Evolutionary conservation across 2,329 filamentous ascomycete species (phyloP).

Genomic region (Curvularia lunata): DNA sequence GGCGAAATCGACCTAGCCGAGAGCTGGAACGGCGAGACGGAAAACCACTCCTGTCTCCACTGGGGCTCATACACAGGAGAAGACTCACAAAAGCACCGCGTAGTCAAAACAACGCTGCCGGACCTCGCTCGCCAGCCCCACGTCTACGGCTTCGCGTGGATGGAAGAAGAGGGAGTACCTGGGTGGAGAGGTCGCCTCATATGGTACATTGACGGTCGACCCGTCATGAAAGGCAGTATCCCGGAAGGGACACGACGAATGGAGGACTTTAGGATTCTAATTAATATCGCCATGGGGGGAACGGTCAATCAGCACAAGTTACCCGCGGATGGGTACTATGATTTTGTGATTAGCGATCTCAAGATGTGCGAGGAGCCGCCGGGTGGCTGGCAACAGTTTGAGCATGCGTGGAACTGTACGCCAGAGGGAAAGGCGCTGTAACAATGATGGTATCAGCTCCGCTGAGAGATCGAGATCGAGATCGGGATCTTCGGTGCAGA

Average conservation of each 20-base stretch:
- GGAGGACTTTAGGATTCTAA: slow-evolving; percentile 62
- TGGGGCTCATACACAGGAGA: slow-evolving; percentile 63
- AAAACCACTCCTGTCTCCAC: slow-evolving; percentile 65
- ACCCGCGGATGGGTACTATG: slow-evolving; percentile 62
- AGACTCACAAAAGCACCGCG: slow-evolving; percentile 64
- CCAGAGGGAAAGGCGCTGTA: slow-evolving; percentile 44
- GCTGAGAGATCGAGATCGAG: background rate
- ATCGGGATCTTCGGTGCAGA: background rate
- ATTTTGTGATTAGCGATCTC: slow-evolving; percentile 62
- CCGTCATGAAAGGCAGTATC: slow-evolving; percentile 64
- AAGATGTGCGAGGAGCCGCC: slow-evolving; percentile 60
- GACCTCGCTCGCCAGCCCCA: slow-evolving; percentile 57
- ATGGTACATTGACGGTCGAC: slow-evolving; percentile 65
- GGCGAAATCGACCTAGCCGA: slow-evolving; percentile 68
- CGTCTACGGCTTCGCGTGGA: slow-evolving; percentile 64
- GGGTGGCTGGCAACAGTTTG: slow-evolving; percentile 63
- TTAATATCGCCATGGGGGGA: slow-evolving; percentile 69
- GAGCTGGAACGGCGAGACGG: slow-evolving; percentile 64
- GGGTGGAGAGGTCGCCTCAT: slow-evolving; percentile 57
- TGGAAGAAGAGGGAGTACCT: slow-evolving; percentile 53
- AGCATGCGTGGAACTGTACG: slow-evolving; percentile 56
- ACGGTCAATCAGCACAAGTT: slow-evolving; percentile 62
- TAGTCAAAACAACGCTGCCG: slow-evolving; percentile 59
- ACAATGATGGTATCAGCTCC: background rate
- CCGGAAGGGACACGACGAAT: slow-evolving; percentile 61